These are phyloP conservation scores for Plantago major DNA, from an alignment of 257 asterid genomes.

Conservation along the genomic window DNA sequence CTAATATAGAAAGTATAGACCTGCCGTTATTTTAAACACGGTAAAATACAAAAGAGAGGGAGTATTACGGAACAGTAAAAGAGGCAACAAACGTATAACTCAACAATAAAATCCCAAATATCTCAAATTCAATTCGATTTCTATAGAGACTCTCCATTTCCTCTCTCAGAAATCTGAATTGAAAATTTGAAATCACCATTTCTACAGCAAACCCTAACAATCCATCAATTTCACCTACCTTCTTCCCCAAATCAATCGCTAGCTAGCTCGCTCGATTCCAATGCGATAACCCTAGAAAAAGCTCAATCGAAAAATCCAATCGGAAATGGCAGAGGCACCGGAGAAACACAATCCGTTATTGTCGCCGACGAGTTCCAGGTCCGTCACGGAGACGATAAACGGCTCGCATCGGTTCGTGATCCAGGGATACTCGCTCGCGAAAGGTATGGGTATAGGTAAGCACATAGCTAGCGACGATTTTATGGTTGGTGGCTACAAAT, in stretches of 20 bases:
- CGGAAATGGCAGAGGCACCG: conserved; percentile 25
- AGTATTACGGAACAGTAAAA: no score
- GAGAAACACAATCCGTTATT: conserved; percentile 27
- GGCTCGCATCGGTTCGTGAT: conserved; percentile 76
- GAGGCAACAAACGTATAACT: no score
- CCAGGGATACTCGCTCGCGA: conserved; percentile 74
- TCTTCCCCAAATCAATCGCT: conserved; percentile 7
- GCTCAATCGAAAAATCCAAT: not conserved
- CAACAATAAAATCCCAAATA: no score
- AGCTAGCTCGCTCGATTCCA: not conserved
- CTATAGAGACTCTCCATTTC: no score
- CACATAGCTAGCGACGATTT: conserved; percentile 78
- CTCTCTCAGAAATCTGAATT: not conserved
- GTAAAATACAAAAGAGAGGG: no score
- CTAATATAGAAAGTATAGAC: no score
- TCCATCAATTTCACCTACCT: not conserved
- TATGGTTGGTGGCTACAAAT: conserved; percentile 71
- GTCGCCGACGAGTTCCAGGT: conserved; percentile 64
- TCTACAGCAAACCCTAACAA: conserved; percentile 7
- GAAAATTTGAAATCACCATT: not conserved
- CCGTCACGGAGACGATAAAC: conserved; percentile 66
- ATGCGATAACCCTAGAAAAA: not conserved
- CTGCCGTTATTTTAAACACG: no score
- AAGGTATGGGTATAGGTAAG: conserved; percentile 82
- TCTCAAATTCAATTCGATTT: no score